phyloP scores from a whole-genome alignment of 176 grass and related monocot species.

The Lolium multiflorum region DNA sequence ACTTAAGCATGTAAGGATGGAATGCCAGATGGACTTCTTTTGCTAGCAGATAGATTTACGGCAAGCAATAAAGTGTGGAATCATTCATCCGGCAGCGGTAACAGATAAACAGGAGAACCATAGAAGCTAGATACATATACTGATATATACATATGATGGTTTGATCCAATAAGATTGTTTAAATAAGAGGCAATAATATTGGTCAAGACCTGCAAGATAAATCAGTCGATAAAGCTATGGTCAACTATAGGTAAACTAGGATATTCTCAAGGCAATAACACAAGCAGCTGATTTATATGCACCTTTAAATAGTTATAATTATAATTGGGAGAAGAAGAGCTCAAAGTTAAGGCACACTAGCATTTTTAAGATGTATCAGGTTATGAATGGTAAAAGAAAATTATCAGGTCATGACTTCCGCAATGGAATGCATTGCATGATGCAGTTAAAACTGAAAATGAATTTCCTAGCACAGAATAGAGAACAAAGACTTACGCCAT shows the following conservation, averaged over 20 bases:
- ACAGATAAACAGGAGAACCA: slow-evolving; percentile 34
- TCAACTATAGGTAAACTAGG: slow-evolving; percentile 41
- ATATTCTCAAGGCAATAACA: slow-evolving; percentile 2
- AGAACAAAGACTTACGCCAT: slow-evolving; percentile 62
- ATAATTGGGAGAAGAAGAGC: not conserved
- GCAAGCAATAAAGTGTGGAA: slow-evolving; percentile 30
- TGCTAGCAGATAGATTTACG: slow-evolving; percentile 32
- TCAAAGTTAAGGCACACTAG: slow-evolving; percentile 22
- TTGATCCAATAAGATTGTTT: slow-evolving; percentile 41
- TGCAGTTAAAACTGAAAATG: slow-evolving; percentile 8
- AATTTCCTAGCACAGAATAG: slow-evolving; percentile 25
- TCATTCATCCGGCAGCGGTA: slow-evolving; percentile 15
- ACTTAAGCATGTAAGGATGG: slow-evolving; percentile 23
- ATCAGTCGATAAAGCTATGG: slow-evolving; percentile 43
- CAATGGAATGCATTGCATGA: not conserved
- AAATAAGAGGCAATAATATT: slow-evolving; percentile 46
- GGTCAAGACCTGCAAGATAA: slow-evolving; percentile 69
- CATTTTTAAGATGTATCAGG: slow-evolving; percentile 5
- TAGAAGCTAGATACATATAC: slow-evolving; percentile 43
- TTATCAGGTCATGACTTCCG: slow-evolving; percentile 19
- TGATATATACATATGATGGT: slow-evolving; percentile 34
- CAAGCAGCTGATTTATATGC: slow-evolving; percentile 14
- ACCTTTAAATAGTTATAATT: slow-evolving; percentile 15
- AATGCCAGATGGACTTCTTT: slow-evolving; percentile 19
- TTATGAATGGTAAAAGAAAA: not conserved